Base-by-base conservation (phyloP, 140 eudicot genomes). In the Anethum foeniculum region DNA sequence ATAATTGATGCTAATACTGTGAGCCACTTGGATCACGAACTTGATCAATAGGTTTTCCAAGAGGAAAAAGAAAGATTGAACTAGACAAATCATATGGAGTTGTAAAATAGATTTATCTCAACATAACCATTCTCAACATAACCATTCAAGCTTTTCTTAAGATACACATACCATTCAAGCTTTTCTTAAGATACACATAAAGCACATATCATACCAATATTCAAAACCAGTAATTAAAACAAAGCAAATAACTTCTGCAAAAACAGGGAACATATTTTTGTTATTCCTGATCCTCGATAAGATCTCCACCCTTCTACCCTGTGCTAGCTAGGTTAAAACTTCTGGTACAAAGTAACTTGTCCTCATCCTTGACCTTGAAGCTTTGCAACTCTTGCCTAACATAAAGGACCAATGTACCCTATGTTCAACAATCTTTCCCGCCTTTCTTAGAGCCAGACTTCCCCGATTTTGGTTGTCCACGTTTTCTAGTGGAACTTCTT, bases 331-430 rank as follows among this genome's bases (percentile, higher is more conserved):
- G 60, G 47, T 74, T 43, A 82, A 77, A 82, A 73, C 58, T 74
- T 46, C 47, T 56, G 21, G 76, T 23, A 49, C 14, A 67, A 14
- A 38, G 72, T 58, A 71, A 76, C 41, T 54, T 34, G 28, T 44
- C 78, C 89, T 90, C 89, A 93, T 91, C 85, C 93, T 94, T 23
- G 93, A 64, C 82, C 97, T 87, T 69, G 98, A 92, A 49, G 94
- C 92, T 81, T 89, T 92, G 83, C 93, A 94, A 76, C 84, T 84
- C 87, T 90, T 94, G 43, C 96, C 89, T 84, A 83, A 79, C 83
- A 84, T 86, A 77, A 65, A 86, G 39, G 80, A 81, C 48, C 47
- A 73, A 38, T 34, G 30, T 6, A 77, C 30, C 67, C 30, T 6
- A 13, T 25, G 51, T 27, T 84, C 79, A 82, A 47, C 60, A 4